Conservation (phyloP, 306 rosid species). For the Trifolium fragiferum region DNA sequence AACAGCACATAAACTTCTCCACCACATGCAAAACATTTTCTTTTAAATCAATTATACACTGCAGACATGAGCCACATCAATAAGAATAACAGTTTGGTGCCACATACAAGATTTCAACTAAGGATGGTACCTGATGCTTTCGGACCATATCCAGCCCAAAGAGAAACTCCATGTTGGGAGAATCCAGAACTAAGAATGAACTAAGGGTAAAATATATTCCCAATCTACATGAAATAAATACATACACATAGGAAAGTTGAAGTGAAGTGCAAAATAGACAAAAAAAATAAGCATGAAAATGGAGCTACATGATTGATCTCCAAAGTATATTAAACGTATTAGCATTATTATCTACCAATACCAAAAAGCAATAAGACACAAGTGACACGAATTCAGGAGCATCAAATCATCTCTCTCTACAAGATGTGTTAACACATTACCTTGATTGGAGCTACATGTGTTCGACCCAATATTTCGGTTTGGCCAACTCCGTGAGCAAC, state of each 20-base stretch:
- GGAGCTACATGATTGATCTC: too few species aligned
- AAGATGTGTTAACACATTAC: slow-evolving; percentile 52
- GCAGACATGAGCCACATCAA: slow-evolving; percentile 39
- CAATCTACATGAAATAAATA: too few species aligned
- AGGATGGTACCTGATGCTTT: slow-evolving; percentile 84
- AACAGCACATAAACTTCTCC: slow-evolving; percentile 95
- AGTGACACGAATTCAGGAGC: too few species aligned
- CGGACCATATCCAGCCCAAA: slow-evolving; percentile 98
- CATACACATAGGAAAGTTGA: too few species aligned
- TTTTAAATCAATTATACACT: slow-evolving; percentile 88
- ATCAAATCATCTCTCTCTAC: too few species aligned
- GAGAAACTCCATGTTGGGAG: slow-evolving; percentile 94
- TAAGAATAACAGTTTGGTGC: slow-evolving; percentile 31
- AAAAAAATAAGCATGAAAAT: too few species aligned
- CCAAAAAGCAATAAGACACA: too few species aligned
- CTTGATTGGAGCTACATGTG: slow-evolving; percentile 98
- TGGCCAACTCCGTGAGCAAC: slow-evolving; percentile 99
- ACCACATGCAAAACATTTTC: slow-evolving; percentile 90
- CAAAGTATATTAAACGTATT: too few species aligned
- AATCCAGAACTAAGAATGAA: slow-evolving; percentile 85
- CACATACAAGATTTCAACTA: slow-evolving; percentile 5
- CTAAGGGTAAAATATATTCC: too few species aligned
- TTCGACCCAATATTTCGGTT: slow-evolving; percentile 91
- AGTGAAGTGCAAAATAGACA: too few species aligned
- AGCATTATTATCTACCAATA: too few species aligned